A percentile compares a stretch with the other conserved stretches of the same genome.
phyloP scores from a whole-genome alignment of 176 grass and related monocot genomes.

The maize (Zea mays) region DNA sequence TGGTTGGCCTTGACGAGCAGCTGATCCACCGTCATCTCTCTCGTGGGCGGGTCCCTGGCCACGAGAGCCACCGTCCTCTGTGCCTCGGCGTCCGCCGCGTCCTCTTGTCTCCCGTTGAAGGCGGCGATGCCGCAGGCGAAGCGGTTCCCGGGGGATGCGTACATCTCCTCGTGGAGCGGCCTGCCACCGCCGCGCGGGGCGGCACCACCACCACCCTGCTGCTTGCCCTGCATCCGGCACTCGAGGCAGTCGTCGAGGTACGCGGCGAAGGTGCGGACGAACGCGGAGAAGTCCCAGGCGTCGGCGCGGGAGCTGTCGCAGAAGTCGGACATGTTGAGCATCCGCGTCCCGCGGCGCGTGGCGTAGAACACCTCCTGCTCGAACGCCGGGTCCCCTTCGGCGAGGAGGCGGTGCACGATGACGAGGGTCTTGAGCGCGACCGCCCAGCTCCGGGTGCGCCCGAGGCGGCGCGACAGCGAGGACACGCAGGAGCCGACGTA shows the following conservation, averaged over 20 bases:
- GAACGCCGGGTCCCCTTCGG: slow-evolving; percentile 56
- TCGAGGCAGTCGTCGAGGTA: slow-evolving; percentile 81
- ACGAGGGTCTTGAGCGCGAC: slow-evolving; percentile 85
- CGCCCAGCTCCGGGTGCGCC: slow-evolving; percentile 68
- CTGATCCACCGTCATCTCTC: slow-evolving; percentile 72
- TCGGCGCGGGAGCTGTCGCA: slow-evolving; percentile 53
- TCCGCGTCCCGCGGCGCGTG: slow-evolving; percentile 69
- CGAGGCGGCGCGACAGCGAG: slow-evolving; percentile 59
- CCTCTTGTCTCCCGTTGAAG: neutral
- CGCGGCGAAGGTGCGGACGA: slow-evolving; percentile 75
- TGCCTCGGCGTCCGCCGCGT: neutral
- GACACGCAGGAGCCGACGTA: slow-evolving; percentile 56
- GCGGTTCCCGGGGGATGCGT: slow-evolving; percentile 11
- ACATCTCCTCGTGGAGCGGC: slow-evolving; percentile 41
- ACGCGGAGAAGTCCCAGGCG: slow-evolving; percentile 79
- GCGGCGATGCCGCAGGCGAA: neutral
- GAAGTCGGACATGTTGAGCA: slow-evolving; percentile 88
- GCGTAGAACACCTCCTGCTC: slow-evolving; percentile 71
- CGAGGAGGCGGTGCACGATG: slow-evolving; percentile 82
- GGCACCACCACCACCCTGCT: neutral
- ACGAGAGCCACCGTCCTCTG: slow-evolving; percentile 18
- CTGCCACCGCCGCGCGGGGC: neutral
- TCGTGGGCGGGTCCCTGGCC: slow-evolving; percentile 46
- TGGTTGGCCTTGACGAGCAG: slow-evolving; percentile 54
- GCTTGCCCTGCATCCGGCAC: slow-evolving; percentile 48